phyloP scores from a whole-genome alignment of 345 rosid genomes.

The thale cress (Arabidopsis thaliana) region DNA sequence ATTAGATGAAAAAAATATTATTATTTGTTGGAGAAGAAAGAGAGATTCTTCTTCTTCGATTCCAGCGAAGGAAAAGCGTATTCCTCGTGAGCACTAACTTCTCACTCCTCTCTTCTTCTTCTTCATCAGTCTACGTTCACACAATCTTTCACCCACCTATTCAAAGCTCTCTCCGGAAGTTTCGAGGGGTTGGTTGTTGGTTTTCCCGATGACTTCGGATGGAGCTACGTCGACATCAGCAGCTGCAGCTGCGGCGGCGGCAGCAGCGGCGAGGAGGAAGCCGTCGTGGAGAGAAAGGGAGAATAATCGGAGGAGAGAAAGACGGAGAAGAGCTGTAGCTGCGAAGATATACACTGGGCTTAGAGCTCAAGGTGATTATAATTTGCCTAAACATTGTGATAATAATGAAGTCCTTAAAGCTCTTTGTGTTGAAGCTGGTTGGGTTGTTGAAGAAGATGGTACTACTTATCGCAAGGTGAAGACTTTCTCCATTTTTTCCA shows the following conservation, averaged over 20 bases:
- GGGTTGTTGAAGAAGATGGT: constrained; percentile 97
- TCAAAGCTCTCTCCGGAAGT: constrained; percentile 16
- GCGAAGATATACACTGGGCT: constrained; percentile 89
- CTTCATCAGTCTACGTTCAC: constrained; percentile 27
- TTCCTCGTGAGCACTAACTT: constrained; percentile 61
- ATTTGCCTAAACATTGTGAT: constrained; percentile 95
- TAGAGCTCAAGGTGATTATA: constrained; percentile 83
- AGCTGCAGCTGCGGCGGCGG: constrained; percentile 68
- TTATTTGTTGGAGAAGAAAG: constrained; percentile 24
- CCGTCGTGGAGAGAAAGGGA: constrained; percentile 99
- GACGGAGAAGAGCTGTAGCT: constrained; percentile 90
- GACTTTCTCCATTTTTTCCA: neutral
- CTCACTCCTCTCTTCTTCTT: constrained; percentile 32
- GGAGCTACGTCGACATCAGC: constrained; percentile 82
- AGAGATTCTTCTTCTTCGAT: constrained; percentile 51
- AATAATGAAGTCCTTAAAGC: constrained; percentile 93
- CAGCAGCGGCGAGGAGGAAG: constrained; percentile 73
- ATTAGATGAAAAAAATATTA: neutral
- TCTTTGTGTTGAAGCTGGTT: constrained; percentile 90
- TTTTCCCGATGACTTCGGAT: constrained; percentile 79
- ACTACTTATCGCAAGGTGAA: constrained; percentile 92
- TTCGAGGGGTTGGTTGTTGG: neutral
- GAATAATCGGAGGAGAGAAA: constrained; percentile 92
- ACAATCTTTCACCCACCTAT: constrained; percentile 28
- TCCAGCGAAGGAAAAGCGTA: constrained; percentile 57